These are phyloP conservation scores for Aplosporella prunicola DNA, from an alignment of 2,329 filamentous ascomycete genomes.

Conservation along the genomic window DNA sequence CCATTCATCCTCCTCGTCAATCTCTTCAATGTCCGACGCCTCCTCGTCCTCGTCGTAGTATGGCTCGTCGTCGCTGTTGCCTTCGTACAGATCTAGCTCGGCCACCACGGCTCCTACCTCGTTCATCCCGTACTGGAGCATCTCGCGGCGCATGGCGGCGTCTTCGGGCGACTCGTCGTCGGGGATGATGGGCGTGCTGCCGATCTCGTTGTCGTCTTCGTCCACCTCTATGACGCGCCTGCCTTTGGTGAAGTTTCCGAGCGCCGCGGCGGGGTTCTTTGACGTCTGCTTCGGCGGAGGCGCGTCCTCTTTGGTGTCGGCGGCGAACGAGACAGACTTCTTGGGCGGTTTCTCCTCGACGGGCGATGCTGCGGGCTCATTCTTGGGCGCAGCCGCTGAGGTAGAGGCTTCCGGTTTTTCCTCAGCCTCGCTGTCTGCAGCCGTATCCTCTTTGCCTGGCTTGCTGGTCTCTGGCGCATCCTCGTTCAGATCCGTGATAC, in stretches of 20 bases:
- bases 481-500: constrained; percentile 38
- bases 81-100: constrained; percentile 74
- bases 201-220: constrained; percentile 32
- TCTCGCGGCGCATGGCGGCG: constrained; percentile 68
- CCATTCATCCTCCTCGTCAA: constrained; percentile 64
- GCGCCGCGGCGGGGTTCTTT: background rate
- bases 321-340: constrained; percentile 55
- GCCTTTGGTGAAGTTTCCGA: constrained; percentile 21
- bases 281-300: constrained; percentile 20
- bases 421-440: background rate
- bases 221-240: constrained; percentile 35
- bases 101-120: constrained; percentile 90
- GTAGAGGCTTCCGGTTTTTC: background rate
- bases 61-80: constrained; percentile 42
- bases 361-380: background rate
- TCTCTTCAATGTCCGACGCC: constrained; percentile 40
- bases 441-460: background rate
- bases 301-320: constrained; percentile 46
- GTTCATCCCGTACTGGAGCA: constrained; percentile 80
- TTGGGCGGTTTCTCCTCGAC: constrained; percentile 21
- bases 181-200: constrained; percentile 50
- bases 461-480: constrained; percentile 1
- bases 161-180: constrained; percentile 72
- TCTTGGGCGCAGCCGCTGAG: background rate
- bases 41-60: constrained; percentile 35